phyloP scores from a whole-genome alignment of 192 early-diverging fungal species.

The Anaeromyces robustus region DNA sequence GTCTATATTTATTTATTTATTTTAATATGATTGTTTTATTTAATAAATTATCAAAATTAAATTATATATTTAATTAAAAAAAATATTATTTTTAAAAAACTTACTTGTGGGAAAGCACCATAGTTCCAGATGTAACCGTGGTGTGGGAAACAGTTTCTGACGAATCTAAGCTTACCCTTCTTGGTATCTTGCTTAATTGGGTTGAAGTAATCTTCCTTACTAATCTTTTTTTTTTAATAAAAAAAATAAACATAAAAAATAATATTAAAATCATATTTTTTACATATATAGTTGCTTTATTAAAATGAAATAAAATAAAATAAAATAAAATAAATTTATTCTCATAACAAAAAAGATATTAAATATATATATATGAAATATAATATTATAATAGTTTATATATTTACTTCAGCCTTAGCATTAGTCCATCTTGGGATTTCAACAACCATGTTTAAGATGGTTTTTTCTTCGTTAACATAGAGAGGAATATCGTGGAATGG shows the following conservation, averaged over 20 bases:
- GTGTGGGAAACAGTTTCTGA: conserved; percentile 98
- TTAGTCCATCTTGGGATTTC: conserved; percentile 98
- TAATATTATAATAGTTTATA: too few relatives aligned
- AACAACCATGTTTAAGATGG: conserved; percentile 94
- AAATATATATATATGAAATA: too few relatives aligned
- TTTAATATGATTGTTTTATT: too few relatives aligned
- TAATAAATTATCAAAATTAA: too few relatives aligned
- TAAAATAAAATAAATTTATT: too few relatives aligned
- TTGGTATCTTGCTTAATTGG: conserved; percentile 98
- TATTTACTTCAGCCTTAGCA: conserved; percentile 81
- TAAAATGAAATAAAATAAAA: too few relatives aligned
- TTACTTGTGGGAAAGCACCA: conserved; percentile 86
- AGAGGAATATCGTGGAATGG: conserved; percentile 98
- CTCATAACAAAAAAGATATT: too few relatives aligned
- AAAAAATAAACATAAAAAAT: conserved; percentile 2
- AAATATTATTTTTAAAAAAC: not conserved
- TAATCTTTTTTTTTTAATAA: conserved; percentile 38
- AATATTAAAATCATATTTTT: too few relatives aligned
- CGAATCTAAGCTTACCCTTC: conserved; percentile 97
- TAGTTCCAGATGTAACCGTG: conserved; percentile 99
- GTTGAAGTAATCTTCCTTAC: conserved; percentile 91
- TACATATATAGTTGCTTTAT: too few relatives aligned
- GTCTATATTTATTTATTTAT: conserved; percentile 45
- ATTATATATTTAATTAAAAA: too few relatives aligned
- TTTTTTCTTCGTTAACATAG: conserved; percentile 79